Evolutionary conservation across 1,284 basidiomycete species (phyloP), one percentile per base, ranked within the genome.

Genomic region (Rhizoctonia solani): DNA sequence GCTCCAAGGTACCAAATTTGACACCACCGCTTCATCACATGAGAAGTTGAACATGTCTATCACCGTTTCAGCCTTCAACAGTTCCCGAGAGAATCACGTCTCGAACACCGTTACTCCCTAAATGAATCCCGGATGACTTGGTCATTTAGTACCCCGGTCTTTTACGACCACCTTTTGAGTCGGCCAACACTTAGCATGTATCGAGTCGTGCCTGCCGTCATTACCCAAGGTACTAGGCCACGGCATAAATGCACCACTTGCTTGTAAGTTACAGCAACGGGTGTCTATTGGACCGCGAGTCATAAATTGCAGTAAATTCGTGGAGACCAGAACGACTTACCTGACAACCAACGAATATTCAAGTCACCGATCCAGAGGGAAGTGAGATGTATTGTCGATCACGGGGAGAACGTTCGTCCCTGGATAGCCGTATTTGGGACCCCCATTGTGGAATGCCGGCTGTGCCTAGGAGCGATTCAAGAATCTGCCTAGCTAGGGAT

Each of bases 391-490:
- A 14, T 29, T 42, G 54, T 44, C 53, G 34, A 56, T 56, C 39
- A 44, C 39, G 19, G 39, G 54, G 9, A 42, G 23, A 56, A 56
- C 34, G 54, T 32, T 44, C 37, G 54, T 21, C 19, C 37, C 5
- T 21, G 54, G 21, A 42, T 16, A 23, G 34, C 44, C 58, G 29
- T 1, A 34, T 61, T 23, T 61, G n/a, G 29, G 46, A 19, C 1
- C 32, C 46, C 58, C 58, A 25, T 61, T 61, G 25, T 61, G 3
- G 34, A 25, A 34, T 23, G 44, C 39, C n/a, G n/a, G 16, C 53
- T 13, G 21, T 21, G n/a, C n/a, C 27, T 32, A 59, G 23, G 25
- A 21, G 13, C 29, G n/a, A 29, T 11, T 4, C 16, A 13, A 41
- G 21, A 56, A 16, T 41, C 23, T 16, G 39, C 21, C 25, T 39